Evolutionary conservation across 2,329 filamentous ascomycete species (phyloP).

Genomic region (Claviceps sp.): DNA sequence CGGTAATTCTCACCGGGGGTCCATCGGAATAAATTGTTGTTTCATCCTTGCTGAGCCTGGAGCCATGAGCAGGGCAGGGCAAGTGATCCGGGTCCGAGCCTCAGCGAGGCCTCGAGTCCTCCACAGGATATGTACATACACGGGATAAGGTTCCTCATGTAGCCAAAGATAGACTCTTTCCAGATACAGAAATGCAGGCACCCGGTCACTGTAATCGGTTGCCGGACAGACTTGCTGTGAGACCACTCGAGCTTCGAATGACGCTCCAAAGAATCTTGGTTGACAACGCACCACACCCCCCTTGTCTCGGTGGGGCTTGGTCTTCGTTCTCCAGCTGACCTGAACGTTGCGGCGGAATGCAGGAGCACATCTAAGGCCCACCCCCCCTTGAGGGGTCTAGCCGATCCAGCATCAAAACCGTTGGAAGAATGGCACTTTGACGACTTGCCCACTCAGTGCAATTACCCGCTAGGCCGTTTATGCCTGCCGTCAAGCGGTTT

Average conservation of each 20-base stretch:
- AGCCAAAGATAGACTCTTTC: neutral
- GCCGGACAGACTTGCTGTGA: neutral
- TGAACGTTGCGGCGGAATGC: neutral
- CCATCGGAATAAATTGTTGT: neutral
- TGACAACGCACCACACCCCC: neutral
- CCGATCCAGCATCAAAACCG: slow-evolving; percentile 7
- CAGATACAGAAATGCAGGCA: neutral
- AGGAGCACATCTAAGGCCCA: neutral
- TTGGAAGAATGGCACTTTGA: slow-evolving; percentile 6
- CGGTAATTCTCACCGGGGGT: neutral
- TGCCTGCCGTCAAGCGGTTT: slow-evolving; percentile 9
- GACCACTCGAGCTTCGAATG: slow-evolving; percentile 2
- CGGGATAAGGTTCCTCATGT: too few species aligned
- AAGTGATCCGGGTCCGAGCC: neutral
- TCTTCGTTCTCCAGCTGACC: slow-evolving; percentile 6
- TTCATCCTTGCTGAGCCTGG: neutral
- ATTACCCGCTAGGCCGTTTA: slow-evolving; percentile 8
- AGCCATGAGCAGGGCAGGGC: neutral
- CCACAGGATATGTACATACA: too few species aligned
- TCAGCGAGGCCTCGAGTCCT: too few species aligned
- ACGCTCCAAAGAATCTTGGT: neutral
- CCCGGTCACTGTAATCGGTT: neutral
- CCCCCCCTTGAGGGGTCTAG: neutral
- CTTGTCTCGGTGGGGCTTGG: neutral
- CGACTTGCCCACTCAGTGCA: slow-evolving; percentile 4